Conservation (phyloP, 108 stramenopile genomes). For the Conticribra weissflogii region DNA sequence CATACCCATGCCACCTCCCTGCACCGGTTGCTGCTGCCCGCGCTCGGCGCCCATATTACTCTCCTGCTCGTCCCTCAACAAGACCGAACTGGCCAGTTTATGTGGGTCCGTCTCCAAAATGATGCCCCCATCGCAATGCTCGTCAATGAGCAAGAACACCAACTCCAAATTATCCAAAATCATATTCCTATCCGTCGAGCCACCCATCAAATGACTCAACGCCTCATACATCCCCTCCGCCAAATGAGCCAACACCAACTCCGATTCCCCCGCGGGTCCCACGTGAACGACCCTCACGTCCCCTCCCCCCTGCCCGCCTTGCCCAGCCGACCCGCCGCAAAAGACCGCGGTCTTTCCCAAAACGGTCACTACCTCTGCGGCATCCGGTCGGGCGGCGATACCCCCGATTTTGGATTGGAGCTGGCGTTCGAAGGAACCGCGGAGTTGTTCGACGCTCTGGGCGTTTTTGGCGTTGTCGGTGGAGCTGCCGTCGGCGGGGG, state of each 20-base stretch:
- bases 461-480: slow-evolving; percentile 35
- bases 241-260: slow-evolving; percentile 80
- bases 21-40: slow-evolving; percentile 36
- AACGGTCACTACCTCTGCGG: slow-evolving; percentile 83
- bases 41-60: slow-evolving; percentile 12
- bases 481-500: slow-evolving; percentile 1
- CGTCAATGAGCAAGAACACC: slow-evolving; percentile 88
- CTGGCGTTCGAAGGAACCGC: slow-evolving; percentile 68
- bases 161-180: slow-evolving; percentile 88
- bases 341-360: slow-evolving; percentile 80
- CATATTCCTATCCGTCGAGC: slow-evolving; percentile 80
- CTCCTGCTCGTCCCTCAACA: slow-evolving; percentile 69
- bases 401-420: slow-evolving; percentile 81
- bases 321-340: slow-evolving; percentile 64
- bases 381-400: slow-evolving; percentile 77
- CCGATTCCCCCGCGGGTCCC: slow-evolving; percentile 77
- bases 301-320: slow-evolving; percentile 38
- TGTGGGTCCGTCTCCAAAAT: slow-evolving; percentile 82
- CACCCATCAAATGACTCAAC: slow-evolving; percentile 81
- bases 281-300: slow-evolving; percentile 83
- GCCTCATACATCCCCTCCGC: slow-evolving; percentile 90
- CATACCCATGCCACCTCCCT: slow-evolving; percentile 23
- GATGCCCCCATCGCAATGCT: slow-evolving; percentile 88
- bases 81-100: slow-evolving; percentile 74
- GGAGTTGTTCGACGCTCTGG: slow-evolving; percentile 61